phyloP scores from a whole-genome alignment of 257 asterid species.

The Catharanthus roseus region DNA sequence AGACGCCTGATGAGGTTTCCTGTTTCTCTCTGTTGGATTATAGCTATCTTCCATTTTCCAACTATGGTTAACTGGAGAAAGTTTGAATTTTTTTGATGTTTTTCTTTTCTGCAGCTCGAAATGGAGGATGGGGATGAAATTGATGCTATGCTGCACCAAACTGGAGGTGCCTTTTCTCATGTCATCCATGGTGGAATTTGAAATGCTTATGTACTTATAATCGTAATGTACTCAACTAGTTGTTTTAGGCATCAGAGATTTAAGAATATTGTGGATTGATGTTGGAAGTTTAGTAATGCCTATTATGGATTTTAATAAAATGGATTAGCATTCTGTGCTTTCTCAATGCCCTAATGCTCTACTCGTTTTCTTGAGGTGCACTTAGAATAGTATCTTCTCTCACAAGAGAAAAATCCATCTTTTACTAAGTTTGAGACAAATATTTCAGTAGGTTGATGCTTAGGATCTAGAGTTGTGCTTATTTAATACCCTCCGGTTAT shows the following conservation, averaged over 20 bases:
- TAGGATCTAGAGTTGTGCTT: background rate
- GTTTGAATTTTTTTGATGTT: background rate
- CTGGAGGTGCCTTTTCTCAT: constrained; percentile 14
- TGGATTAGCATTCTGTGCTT: background rate
- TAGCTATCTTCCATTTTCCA: background rate
- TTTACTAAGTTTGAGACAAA: no score
- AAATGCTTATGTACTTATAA: background rate
- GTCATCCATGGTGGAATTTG: background rate
- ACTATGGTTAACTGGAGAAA: background rate
- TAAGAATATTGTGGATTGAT: background rate
- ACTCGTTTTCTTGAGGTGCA: no score
- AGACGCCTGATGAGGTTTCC: constrained; percentile 7
- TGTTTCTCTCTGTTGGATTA: background rate
- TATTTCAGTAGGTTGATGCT: no score
- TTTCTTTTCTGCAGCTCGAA: constrained; percentile 14
- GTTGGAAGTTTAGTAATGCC: background rate
- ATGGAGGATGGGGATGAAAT: constrained; percentile 31
- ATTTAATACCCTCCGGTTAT: background rate
- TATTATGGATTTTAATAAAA: background rate
- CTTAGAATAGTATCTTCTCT: no score
- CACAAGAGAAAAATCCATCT: no score
- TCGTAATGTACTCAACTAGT: background rate
- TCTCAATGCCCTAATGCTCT: background rate
- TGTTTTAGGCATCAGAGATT: background rate
- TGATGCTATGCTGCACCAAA: constrained; percentile 29